A percentile compares a stretch with the other conserved stretches of the same genome.
These are phyloP conservation scores for Malbranchea cinnamomea DNA, from an alignment of 2,329 filamentous ascomycete species.

Conservation along the genomic window DNA sequence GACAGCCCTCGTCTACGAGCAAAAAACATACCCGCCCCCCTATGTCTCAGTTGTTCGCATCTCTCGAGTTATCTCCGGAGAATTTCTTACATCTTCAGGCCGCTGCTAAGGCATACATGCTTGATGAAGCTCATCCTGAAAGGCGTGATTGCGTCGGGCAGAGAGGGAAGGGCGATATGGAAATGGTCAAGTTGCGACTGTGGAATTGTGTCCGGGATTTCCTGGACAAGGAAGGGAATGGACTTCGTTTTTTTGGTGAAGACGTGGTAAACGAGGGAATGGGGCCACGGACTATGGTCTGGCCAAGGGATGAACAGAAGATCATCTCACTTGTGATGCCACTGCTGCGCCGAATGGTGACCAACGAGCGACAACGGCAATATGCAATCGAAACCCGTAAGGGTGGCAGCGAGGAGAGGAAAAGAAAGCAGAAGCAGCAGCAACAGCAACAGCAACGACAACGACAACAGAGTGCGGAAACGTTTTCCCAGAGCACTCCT, in stretches of 20 bases:
- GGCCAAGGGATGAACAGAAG: slow-evolving; percentile 40
- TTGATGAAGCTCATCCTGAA: slow-evolving; percentile 39
- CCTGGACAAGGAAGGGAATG: slow-evolving; percentile 34
- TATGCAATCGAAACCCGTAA: slow-evolving; percentile 43
- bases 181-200: slow-evolving; percentile 41
- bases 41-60: slow-evolving; percentile 43
- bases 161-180: slow-evolving; percentile 38
- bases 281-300: slow-evolving; percentile 30
- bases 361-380: slow-evolving; percentile 42
- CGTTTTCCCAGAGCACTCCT: slow-evolving; percentile 11
- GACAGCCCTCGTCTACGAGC: slow-evolving; percentile 31
- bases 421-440: slow-evolving; percentile 19
- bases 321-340: slow-evolving; percentile 44
- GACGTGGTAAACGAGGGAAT: slow-evolving; percentile 29
- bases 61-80: slow-evolving; percentile 40
- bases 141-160: slow-evolving; percentile 43
- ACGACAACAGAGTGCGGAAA: no score
- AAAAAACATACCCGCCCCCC: slow-evolving; percentile 44
- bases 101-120: slow-evolving; percentile 43
- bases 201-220: slow-evolving; percentile 43
- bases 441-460: no score
- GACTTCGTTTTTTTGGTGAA: slow-evolving; percentile 37
- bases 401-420: slow-evolving; percentile 27
- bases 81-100: slow-evolving; percentile 41
- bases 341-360: slow-evolving; percentile 42